Conservation (phyloP, 768 basidiomycete genomes). For the Strobilomyces echinocephalus region DNA sequence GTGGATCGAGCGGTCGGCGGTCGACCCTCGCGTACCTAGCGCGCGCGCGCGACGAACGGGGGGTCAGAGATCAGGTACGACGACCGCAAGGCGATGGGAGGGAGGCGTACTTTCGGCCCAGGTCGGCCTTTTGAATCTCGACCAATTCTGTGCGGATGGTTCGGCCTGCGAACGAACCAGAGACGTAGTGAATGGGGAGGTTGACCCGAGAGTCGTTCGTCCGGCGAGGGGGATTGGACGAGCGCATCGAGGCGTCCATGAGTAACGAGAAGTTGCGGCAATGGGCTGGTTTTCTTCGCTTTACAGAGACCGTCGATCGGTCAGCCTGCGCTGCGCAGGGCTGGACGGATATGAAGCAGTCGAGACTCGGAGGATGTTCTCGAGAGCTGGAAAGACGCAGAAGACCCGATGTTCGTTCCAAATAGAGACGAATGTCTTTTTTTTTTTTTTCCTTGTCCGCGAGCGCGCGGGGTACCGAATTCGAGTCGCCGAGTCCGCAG, state of each 20-base stretch:
- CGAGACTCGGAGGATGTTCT: neutral
- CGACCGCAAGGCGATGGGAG: neutral
- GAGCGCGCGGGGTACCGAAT: conserved; percentile 8
- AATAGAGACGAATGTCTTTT: conserved; percentile 20
- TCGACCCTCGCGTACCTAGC: conserved; percentile 56
- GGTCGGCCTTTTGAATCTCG: conserved; percentile 63
- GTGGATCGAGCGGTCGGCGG: conserved; percentile 65
- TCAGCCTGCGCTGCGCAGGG: conserved; percentile 6
- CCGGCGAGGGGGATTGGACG: conserved; percentile 21
- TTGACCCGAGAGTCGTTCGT: conserved; percentile 27
- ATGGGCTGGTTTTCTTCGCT: conserved; percentile 1
- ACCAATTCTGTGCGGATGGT: conserved; percentile 50
- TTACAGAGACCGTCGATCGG: too few species aligned
- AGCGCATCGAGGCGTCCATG: conserved; percentile 20
- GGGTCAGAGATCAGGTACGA: conserved; percentile 2
- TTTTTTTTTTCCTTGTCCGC: neutral
- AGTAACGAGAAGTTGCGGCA: neutral
- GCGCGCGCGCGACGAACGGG: neutral
- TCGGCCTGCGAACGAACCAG: conserved; percentile 58
- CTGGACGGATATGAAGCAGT: conserved; percentile 8
- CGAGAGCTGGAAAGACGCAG: conserved; percentile 1
- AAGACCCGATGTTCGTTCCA: conserved; percentile 20
- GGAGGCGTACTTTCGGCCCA: conserved; percentile 56
- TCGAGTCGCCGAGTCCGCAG: conserved; percentile 16
- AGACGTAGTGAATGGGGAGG: conserved; percentile 48